phyloP scores from a whole-genome alignment of 1,284 basidiomycete species.

The Ceratobasidium sp. region DNA sequence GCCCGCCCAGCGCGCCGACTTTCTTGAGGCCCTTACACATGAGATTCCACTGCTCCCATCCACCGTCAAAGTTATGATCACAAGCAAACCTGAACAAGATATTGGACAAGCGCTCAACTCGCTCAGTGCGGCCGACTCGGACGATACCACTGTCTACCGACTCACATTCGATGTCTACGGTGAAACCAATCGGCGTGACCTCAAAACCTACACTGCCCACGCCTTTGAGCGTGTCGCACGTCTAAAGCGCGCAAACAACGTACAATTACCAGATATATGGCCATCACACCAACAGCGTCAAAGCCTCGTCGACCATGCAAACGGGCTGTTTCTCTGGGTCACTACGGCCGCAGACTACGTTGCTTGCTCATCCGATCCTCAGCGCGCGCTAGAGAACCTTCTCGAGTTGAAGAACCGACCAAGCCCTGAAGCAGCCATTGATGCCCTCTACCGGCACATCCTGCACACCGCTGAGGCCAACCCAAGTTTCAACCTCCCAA shows the following conservation, averaged over 20 bases:
- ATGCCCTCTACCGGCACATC: slow-evolving; percentile 15
- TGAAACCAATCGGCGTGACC: slow-evolving; percentile 15
- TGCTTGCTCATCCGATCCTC: background rate
- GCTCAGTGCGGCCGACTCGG: background rate
- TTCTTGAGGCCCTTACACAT: background rate
- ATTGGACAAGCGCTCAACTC: slow-evolving; percentile 17
- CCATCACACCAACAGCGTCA: slow-evolving; percentile 12
- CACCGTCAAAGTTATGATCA: slow-evolving; percentile 22
- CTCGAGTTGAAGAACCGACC: slow-evolving; percentile 5
- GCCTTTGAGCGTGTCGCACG: slow-evolving; percentile 3
- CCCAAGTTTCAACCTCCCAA: background rate
- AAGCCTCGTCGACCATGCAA: slow-evolving; percentile 13
- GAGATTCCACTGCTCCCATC: slow-evolving; percentile 18
- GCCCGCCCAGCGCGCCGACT: slow-evolving; percentile 7
- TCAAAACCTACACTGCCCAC: slow-evolving; percentile 2
- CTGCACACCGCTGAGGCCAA: background rate
- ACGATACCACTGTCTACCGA: slow-evolving; percentile 14
- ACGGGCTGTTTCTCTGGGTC: slow-evolving; percentile 26
- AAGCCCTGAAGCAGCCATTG: slow-evolving; percentile 22
- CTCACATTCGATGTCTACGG: slow-evolving; percentile 38
- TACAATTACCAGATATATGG: slow-evolving; percentile 1
- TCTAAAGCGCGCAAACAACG: background rate
- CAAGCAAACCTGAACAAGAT: slow-evolving; percentile 30
- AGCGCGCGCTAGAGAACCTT: background rate
- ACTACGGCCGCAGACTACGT: slow-evolving; percentile 24